A percentile compares a stretch with the other conserved stretches of the same genome.
Evolutionary conservation across 208 protist genomes (phyloP).

Genomic region (Porcisia hertigi): DNA sequence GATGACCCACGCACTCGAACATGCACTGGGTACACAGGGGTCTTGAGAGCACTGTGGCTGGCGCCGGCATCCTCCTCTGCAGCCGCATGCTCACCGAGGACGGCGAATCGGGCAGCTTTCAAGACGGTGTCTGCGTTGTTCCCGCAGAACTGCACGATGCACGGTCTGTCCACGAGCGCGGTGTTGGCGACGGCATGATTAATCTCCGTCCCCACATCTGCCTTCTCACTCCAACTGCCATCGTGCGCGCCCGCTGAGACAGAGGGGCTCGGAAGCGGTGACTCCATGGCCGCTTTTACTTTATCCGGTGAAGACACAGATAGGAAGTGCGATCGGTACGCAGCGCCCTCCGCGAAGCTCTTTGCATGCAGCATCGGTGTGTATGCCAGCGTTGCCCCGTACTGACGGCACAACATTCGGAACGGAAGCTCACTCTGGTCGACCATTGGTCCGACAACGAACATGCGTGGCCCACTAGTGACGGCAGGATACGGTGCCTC

Average conservation of each 20-base stretch:
- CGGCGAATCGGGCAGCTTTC: constrained; percentile 54
- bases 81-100: constrained; percentile 44
- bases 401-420: constrained; percentile 82
- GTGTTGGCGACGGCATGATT: not conserved
- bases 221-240: not conserved
- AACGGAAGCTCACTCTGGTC: constrained; percentile 92
- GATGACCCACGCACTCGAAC: not conserved
- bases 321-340: constrained; percentile 67
- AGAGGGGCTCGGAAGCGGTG: not conserved
- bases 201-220: not conserved
- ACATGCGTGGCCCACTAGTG: constrained; percentile 32
- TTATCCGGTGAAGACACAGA: constrained; percentile 37
- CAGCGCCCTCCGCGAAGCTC: constrained; percentile 50
- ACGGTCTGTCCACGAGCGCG: constrained; percentile 61
- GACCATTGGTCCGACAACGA: constrained; percentile 93
- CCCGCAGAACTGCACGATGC: constrained; percentile 90
- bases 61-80: not conserved
- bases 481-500: not conserved
- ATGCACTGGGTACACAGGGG: constrained; percentile 14
- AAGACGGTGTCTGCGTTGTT: constrained; percentile 70
- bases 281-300: constrained; percentile 26
- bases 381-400: constrained; percentile 84
- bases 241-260: not conserved
- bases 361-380: constrained; percentile 90
- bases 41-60: not conserved